These are phyloP conservation scores for Schwanniomyces vanrijiae DNA, from an alignment of 805 yeast species.

Conservation along the genomic window DNA sequence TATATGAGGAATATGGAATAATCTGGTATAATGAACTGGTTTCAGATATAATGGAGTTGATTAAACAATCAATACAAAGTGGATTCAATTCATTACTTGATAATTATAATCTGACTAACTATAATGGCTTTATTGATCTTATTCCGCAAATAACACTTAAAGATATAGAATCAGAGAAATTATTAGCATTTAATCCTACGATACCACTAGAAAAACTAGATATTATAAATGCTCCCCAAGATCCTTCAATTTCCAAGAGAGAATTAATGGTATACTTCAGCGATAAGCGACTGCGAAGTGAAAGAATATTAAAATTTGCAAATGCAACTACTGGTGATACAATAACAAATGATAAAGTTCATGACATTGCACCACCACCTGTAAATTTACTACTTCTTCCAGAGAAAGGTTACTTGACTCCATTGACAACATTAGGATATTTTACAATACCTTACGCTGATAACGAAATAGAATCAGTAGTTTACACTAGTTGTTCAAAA, in stretches of 20 bases:
- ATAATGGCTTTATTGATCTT: slow-evolving; percentile 6
- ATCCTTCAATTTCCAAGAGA: slow-evolving; percentile 5
- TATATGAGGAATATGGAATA: slow-evolving; percentile 23
- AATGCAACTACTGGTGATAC: background rate
- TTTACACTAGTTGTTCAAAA: slow-evolving; percentile 10
- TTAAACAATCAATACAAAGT: slow-evolving; percentile 16
- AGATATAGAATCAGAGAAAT: slow-evolving; percentile 7
- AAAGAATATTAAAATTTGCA: slow-evolving; percentile 2
- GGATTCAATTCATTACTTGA: slow-evolving; percentile 18
- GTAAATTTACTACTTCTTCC: slow-evolving; percentile 16
- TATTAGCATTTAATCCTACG: background rate
- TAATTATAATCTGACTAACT: slow-evolving; percentile 10
- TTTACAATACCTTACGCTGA: slow-evolving; percentile 3
- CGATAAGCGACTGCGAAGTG: slow-evolving; percentile 13
- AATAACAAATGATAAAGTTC: background rate
- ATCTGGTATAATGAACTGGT: slow-evolving; percentile 17
- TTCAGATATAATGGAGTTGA: slow-evolving; percentile 8
- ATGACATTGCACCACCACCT: slow-evolving; percentile 11
- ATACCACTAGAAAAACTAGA: slow-evolving; percentile 6
- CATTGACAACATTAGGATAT: slow-evolving; percentile 11
- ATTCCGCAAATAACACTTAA: slow-evolving; percentile 16
- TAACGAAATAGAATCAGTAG: slow-evolving; percentile 3
- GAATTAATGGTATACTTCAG: slow-evolving; percentile 15
- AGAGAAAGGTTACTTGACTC: slow-evolving; percentile 1
- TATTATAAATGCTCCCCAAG: slow-evolving; percentile 4